A percentile compares a stretch with the other conserved stretches of the same genome.
Evolutionary conservation across 2,329 filamentous ascomycete species (phyloP).

Genomic region (Pseudogymnoascus sp.): DNA sequence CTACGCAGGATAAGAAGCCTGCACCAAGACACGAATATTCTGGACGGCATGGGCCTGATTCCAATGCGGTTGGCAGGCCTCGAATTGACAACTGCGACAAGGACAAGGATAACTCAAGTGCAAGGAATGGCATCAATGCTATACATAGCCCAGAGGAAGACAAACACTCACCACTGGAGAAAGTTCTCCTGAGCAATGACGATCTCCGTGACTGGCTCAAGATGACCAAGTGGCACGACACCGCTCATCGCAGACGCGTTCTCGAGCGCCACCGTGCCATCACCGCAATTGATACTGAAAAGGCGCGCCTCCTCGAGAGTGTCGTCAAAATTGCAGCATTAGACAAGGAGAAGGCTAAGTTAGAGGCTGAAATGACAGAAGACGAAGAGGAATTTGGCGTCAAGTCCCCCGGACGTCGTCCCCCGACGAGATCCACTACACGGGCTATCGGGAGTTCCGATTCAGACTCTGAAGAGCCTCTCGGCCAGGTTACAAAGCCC

Average conservation of each 20-base stretch:
- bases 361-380: slow-evolving; percentile 23
- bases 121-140: slow-evolving; percentile 8
- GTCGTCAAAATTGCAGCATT: background rate
- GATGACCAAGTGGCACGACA: slow-evolving; percentile 28
- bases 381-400: slow-evolving; percentile 13
- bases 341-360: slow-evolving; percentile 12
- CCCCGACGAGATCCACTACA: background rate
- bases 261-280: slow-evolving; percentile 22
- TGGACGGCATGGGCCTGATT: background rate
- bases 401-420: no score
- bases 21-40: background rate
- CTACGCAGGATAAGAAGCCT: slow-evolving; percentile 19
- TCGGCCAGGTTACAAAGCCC: no score
- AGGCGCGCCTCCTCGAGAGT: slow-evolving; percentile 11
- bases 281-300: slow-evolving; percentile 27
- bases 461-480: background rate
- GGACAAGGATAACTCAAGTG: slow-evolving; percentile 15
- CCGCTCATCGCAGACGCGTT: slow-evolving; percentile 26
- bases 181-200: slow-evolving; percentile 21
- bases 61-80: background rate
- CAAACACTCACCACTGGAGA: slow-evolving; percentile 11
- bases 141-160: slow-evolving; percentile 15
- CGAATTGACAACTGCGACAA: slow-evolving; percentile 16
- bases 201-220: slow-evolving; percentile 30
- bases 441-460: background rate